Percentiles rank a stretch among this genome's conserved stretches.
Conservation (phyloP, 768 basidiomycete genomes). For the Mycena albidolilacea region DNA sequence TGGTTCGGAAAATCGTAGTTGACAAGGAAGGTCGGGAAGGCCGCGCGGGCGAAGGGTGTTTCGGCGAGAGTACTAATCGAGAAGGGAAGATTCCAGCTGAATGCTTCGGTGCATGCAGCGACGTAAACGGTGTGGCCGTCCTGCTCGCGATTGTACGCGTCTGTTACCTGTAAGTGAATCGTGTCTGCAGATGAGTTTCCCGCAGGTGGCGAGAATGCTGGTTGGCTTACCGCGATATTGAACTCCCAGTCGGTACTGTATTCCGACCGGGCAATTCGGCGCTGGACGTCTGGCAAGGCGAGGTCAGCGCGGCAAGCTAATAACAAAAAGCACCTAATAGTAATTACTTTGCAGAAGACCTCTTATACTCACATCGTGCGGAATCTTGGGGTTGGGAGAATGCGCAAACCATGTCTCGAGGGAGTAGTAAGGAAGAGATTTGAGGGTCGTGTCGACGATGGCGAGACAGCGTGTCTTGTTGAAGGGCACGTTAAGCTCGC, state of each 20-base stretch:
- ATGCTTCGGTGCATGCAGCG: constrained; percentile 33
- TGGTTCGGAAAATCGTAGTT: constrained; percentile 39
- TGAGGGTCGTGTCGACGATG: constrained; percentile 32
- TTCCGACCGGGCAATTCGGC: background rate
- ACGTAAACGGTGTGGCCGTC: constrained; percentile 39
- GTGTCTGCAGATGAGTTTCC: background rate
- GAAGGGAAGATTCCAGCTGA: constrained; percentile 41
- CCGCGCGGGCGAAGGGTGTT: constrained; percentile 26
- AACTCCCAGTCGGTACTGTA: constrained; percentile 37
- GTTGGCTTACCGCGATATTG: constrained; percentile 35
- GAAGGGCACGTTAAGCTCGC: constrained; percentile 37
- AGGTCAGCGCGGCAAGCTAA: background rate
- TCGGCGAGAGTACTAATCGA: constrained; percentile 37
- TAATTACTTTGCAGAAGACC: constrained; percentile 26
- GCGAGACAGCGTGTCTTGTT: constrained; percentile 28
- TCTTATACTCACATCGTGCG: constrained; percentile 45
- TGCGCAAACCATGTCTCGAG: constrained; percentile 37
- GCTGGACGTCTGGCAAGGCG: background rate
- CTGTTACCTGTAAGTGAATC: constrained; percentile 29
- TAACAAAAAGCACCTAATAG: background rate
- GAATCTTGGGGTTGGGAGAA: constrained; percentile 37
- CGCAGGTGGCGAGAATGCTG: too few relatives aligned
- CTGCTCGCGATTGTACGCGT: constrained; percentile 37
- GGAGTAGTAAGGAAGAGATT: constrained; percentile 38
- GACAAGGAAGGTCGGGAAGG: constrained; percentile 32